Conservation (phyloP, 495 filamentous ascomycete species). For the Oidiodendron maius region DNA sequence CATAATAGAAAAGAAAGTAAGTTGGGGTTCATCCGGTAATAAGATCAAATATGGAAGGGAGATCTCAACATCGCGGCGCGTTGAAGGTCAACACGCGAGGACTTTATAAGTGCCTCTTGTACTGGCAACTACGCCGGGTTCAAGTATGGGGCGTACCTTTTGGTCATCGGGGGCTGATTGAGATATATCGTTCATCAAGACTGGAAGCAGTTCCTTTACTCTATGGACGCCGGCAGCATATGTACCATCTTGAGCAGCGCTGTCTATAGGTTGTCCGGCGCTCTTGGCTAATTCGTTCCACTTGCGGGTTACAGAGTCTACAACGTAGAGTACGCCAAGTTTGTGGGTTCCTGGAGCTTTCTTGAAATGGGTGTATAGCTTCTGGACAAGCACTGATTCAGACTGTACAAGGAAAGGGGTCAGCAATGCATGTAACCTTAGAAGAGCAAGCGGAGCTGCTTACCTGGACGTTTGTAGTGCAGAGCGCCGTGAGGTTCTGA, state of each 20-base stretch:
- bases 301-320: conserved; percentile 99
- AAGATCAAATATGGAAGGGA: background rate
- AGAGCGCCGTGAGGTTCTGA: conserved; percentile 73
- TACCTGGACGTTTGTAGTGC: conserved; percentile 92
- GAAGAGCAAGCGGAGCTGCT: conserved; percentile 25
- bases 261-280: conserved; percentile 72
- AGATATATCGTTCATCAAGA: conserved; percentile 93
- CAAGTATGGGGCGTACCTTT: conserved; percentile 76
- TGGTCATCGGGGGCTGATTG: conserved; percentile 85
- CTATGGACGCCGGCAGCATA: conserved; percentile 92
- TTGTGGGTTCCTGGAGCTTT: conserved; percentile 93
- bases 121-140: conserved; percentile 7
- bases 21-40: conserved; percentile 16
- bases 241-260: conserved; percentile 76
- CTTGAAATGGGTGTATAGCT: conserved; percentile 95
- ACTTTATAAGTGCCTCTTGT: conserved; percentile 4
- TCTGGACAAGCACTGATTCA: conserved; percentile 91
- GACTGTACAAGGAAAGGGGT: conserved; percentile 51
- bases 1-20: conserved; percentile 28
- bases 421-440: conserved; percentile 3
- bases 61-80: conserved; percentile 1
- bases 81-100: background rate
- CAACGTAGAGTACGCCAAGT: conserved; percentile 97
- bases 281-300: conserved; percentile 95
- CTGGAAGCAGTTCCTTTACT: conserved; percentile 90